phyloP scores from a whole-genome alignment of 768 basidiomycete species.

The Sarcomyxa edulis region DNA sequence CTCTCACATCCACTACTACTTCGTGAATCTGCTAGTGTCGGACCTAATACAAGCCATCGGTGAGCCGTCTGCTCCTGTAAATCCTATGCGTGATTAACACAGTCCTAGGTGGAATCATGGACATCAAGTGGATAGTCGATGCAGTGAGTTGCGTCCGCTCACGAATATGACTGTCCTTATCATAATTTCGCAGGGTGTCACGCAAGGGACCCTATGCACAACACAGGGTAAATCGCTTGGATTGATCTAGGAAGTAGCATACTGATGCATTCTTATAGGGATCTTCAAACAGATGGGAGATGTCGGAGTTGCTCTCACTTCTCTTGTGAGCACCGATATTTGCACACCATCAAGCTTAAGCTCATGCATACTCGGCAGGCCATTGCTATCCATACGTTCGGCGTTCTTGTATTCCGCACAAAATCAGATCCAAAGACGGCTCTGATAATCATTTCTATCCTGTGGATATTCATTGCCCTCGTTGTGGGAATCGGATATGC shows the following conservation, averaged over 20 bases:
- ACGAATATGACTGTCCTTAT: neutral
- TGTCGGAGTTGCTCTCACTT: conserved; percentile 33
- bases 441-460: conserved; percentile 19
- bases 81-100: neutral
- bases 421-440: conserved; percentile 20
- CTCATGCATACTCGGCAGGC: conserved; percentile 9
- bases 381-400: conserved; percentile 36
- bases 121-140: conserved; percentile 26
- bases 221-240: conserved; percentile 23
- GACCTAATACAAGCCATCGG: conserved; percentile 28
- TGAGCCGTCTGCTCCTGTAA: conserved; percentile 9
- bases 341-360: neutral
- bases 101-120: conserved; percentile 29
- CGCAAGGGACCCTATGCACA: conserved; percentile 23
- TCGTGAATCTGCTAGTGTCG: conserved; percentile 23
- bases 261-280: conserved; percentile 13
- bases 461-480: conserved; percentile 30
- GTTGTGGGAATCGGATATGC: conserved; percentile 25
- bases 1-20: conserved; percentile 28
- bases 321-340: conserved; percentile 1
- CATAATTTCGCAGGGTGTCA: conserved; percentile 17
- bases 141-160: conserved; percentile 18
- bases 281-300: conserved; percentile 33
- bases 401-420: conserved; percentile 28
- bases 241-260: neutral